A percentile compares a stretch with the other conserved stretches of the same genome.
These are phyloP conservation scores for Eimeria zaria DNA, from an alignment of 169 alveolate genomes.

Conservation along the genomic window DNA sequence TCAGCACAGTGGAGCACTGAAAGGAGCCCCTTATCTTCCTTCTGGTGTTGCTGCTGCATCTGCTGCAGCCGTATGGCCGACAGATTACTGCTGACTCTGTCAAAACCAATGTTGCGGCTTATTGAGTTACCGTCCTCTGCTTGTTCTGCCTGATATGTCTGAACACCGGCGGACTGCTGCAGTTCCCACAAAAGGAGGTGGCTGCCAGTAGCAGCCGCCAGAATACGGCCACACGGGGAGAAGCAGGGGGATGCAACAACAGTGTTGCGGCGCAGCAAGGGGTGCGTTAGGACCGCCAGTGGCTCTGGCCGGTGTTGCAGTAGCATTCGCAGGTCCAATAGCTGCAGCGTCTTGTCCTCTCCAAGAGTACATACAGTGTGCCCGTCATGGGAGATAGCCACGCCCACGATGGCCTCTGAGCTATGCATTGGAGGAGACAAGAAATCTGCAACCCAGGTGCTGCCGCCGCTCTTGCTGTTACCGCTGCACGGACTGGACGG, in stretches of 20 bases:
- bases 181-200: constrained; percentile 15
- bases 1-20: constrained; percentile 23
- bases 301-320: constrained; percentile 29
- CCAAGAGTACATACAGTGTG: constrained; percentile 56
- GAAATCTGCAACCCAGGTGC: constrained; percentile 9
- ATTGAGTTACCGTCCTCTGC: background rate
- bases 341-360: constrained; percentile 59
- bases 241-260: constrained; percentile 54
- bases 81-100: background rate
- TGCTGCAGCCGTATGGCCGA: constrained; percentile 18
- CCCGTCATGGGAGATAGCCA: constrained; percentile 22
- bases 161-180: background rate
- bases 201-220: constrained; percentile 51
- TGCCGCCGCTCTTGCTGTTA: constrained; percentile 5
- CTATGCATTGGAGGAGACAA: constrained; percentile 1
- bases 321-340: constrained; percentile 36
- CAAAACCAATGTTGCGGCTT: constrained; percentile 5
- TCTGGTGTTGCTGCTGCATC: constrained; percentile 7
- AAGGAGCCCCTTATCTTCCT: background rate
- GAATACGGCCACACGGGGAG: constrained; percentile 51
- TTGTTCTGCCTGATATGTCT: background rate
- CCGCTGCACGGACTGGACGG: constrained; percentile 25
- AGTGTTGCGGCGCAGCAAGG: constrained; percentile 47
- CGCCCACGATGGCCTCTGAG: constrained; percentile 33
- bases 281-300: constrained; percentile 22